A percentile compares a stretch with the other conserved stretches of the same genome.
Conservation (phyloP, 345 rosid genomes). For the Zanthoxylum bungeanum region DNA sequence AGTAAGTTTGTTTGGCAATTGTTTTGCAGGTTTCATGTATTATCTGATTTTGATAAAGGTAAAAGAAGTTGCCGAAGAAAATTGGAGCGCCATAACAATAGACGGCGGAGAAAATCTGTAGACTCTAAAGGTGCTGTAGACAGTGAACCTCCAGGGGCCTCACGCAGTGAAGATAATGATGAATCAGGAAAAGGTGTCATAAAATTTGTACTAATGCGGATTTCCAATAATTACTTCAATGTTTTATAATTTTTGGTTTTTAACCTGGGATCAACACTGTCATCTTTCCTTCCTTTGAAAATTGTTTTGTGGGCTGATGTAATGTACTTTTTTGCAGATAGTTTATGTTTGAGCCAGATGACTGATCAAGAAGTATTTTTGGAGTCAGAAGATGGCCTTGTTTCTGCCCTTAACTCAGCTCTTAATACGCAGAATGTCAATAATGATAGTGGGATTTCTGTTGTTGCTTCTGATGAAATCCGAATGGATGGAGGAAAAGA, state of each 20-base stretch:
- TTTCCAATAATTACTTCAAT: not conserved
- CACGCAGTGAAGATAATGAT: conserved; percentile 44
- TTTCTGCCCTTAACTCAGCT: conserved; percentile 41
- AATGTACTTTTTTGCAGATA: conserved; percentile 30
- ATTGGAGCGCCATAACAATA: conserved; percentile 87
- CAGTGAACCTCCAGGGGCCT: conserved; percentile 36
- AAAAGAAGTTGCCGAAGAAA: conserved; percentile 92
- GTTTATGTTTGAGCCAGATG: conserved; percentile 41
- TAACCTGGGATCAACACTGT: not conserved
- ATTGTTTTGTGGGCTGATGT: not conserved
- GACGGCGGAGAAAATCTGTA: conserved; percentile 65
- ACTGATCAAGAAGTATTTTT: conserved; percentile 56
- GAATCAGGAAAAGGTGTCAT: conserved; percentile 64
- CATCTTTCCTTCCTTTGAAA: not conserved
- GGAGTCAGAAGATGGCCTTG: conserved; percentile 55
- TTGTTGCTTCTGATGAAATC: conserved; percentile 50
- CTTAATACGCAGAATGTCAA: conserved; percentile 46
- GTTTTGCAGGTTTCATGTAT: conserved; percentile 68
- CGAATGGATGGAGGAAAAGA: conserved; percentile 49
- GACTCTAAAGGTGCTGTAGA: conserved; percentile 37
- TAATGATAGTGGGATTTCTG: conserved; percentile 54
- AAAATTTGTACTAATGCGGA: conserved; percentile 3
- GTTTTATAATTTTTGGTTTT: not conserved
- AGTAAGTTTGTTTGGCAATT: not conserved
- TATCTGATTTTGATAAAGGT: conserved; percentile 89